Base-by-base conservation (phyloP, 108 stramenopile species). In the Nannochloropsis oceanica region DNA sequence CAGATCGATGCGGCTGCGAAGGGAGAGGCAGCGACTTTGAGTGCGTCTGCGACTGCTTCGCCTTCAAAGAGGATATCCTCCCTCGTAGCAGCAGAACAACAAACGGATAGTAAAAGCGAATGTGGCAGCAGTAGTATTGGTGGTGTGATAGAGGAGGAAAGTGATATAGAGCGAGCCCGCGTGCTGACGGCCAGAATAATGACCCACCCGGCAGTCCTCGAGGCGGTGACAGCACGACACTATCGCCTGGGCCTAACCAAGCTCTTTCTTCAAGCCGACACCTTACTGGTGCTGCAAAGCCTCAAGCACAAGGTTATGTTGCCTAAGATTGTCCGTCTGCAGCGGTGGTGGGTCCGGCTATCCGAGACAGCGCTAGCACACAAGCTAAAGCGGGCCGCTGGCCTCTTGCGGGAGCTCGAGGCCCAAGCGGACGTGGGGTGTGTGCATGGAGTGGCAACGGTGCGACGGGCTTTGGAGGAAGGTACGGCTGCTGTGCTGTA, bases 161-260 rank as follows among this genome's bases (percentile, higher is more conserved):
- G 59, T n/a, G 59, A 73, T 18, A 9, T 73, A 3, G n/a, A 73
- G 0, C 22, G 22, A 73, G 59, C 59, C 59, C 59, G 59, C 59
- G 27, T 34, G 2, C 42, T 43, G 14, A 43, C 85, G 25, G 44
- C 43, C 12, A 18, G 20, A 43, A 85, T 85, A 81, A 85, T 85
- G 85, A 44, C 43, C 12, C 22, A 43, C 81, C 43, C 81, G 8
- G 43, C 43, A 14, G 79, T 82, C 25, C 42, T 43, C 1, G 81
- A 81, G 42, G 26, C 12, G 34, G 79, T 85, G 20, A 44, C 81
- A 9, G n/a, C 81, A 43, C 25, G 27, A 13, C 26, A 81, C 25
- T 85, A 85, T 43, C 81, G 85, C 25, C 25, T 85, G 24, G 85
- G 85, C 85, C 22, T 46, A 2, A 79, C 85, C 25, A 85, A 85